phyloP scores from a whole-genome alignment of 2,329 filamentous ascomycete species.

The Aspergillus brunneoviolaceus region DNA sequence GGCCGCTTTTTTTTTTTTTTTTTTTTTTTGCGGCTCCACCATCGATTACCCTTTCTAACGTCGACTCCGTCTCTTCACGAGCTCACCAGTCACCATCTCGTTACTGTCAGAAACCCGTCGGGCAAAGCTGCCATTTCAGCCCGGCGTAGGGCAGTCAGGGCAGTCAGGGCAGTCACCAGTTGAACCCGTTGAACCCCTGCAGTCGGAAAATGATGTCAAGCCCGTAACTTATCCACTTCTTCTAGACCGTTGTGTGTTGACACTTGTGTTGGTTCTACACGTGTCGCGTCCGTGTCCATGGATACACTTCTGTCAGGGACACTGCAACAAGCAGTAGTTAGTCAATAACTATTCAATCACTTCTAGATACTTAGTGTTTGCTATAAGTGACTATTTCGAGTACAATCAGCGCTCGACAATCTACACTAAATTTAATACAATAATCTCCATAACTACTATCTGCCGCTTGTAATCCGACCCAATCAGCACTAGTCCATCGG shows the following conservation, averaged over 20 bases:
- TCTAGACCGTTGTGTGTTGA: conserved; percentile 11
- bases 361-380: too few species aligned
- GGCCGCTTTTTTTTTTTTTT: background rate
- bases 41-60: too few species aligned
- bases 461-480: background rate
- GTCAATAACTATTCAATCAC: too few species aligned
- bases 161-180: background rate
- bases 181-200: background rate
- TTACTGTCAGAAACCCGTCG: background rate
- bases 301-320: background rate
- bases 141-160: background rate
- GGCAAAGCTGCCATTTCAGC: background rate
- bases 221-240: background rate
- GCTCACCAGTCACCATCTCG: too few species aligned
- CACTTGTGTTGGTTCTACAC: conserved; percentile 15
- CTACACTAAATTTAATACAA: too few species aligned
- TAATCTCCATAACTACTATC: too few species aligned
- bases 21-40: background rate
- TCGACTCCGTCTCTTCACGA: background rate
- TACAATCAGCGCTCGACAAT: too few species aligned
- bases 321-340: background rate
- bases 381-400: too few species aligned
- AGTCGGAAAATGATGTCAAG: background rate
- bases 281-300: conserved; percentile 10
- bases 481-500: background rate